Conservation (phyloP, 345 rosid genomes). For the Citrus medica region DNA sequence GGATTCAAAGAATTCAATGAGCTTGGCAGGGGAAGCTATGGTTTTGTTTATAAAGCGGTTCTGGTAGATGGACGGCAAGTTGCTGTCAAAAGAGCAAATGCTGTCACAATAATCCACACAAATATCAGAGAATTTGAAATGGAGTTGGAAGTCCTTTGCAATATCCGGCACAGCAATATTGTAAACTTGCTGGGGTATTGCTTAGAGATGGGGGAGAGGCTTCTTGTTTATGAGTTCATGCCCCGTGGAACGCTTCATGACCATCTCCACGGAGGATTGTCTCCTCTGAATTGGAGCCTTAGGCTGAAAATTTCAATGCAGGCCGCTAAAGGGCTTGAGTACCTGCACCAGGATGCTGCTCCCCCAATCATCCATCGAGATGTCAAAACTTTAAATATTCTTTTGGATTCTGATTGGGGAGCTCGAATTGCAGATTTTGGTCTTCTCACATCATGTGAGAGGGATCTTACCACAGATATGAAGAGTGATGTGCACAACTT, state of each 20-base stretch:
- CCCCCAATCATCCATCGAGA: constrained; percentile 66
- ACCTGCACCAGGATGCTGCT: constrained; percentile 68
- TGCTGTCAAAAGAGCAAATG: constrained; percentile 90
- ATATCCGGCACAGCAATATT: constrained; percentile 66
- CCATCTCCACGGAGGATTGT: constrained; percentile 73
- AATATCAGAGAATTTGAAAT: constrained; percentile 76
- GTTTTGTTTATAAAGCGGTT: constrained; percentile 86
- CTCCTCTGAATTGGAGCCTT: constrained; percentile 69
- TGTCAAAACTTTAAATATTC: constrained; percentile 73
- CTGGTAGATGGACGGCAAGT: constrained; percentile 80
- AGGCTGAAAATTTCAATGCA: constrained; percentile 68
- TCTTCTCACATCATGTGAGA: constrained; percentile 49
- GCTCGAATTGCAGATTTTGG: constrained; percentile 90
- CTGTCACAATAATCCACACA: constrained; percentile 86
- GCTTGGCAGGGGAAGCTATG: constrained; percentile 86
- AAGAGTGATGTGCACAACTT: constrained; percentile 64
- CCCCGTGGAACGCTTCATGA: constrained; percentile 89
- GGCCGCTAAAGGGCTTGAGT: constrained; percentile 81
- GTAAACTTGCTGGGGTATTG: constrained; percentile 88
- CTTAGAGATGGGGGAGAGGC: constrained; percentile 83
- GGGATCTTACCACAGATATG: constrained; percentile 44
- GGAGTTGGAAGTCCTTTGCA: constrained; percentile 75
- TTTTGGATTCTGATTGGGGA: constrained; percentile 83
- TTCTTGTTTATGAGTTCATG: constrained; percentile 87
- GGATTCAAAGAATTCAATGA: constrained; percentile 95